Conservation (phyloP, 192 early-diverging fungal genomes). For the Umbelopsis sp. region DNA sequence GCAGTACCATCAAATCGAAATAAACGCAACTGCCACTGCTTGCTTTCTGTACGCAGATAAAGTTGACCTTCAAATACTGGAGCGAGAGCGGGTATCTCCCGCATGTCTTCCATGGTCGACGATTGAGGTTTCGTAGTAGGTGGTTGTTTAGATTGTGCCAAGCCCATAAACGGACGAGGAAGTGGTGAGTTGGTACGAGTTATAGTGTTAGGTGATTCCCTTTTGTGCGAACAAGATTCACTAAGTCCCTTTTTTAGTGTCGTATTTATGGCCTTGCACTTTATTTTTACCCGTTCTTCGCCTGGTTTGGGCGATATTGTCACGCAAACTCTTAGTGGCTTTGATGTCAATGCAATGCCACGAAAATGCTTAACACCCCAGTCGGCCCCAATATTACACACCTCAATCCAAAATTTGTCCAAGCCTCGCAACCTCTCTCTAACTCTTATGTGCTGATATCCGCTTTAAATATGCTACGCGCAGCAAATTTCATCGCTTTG, state of each 20-base stretch:
- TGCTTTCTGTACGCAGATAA: constrained; percentile 34
- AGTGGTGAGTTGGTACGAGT: background rate
- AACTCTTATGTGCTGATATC: no score
- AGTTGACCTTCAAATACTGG: constrained; percentile 45
- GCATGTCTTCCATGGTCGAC: constrained; percentile 22
- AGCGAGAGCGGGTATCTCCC: constrained; percentile 33
- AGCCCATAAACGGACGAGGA: constrained; percentile 18
- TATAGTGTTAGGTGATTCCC: background rate
- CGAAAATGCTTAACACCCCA: no score
- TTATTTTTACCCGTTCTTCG: no score
- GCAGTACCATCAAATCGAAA: constrained; percentile 43
- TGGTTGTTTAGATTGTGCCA: background rate
- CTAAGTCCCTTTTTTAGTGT: background rate
- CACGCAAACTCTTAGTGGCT: no score
- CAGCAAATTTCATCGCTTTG: no score
- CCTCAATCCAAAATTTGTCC: no score
- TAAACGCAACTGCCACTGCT: constrained; percentile 39
- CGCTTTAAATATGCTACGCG: no score
- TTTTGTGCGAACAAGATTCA: background rate
- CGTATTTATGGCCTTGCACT: background rate
- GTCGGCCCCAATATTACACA: no score
- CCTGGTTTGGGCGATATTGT: no score
- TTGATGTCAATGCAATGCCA: no score
- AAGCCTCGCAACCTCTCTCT: no score
- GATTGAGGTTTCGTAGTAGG: background rate